Evolutionary conservation across 2,329 filamentous ascomycete species (phyloP).

Genomic region (Venturia effusa): DNA sequence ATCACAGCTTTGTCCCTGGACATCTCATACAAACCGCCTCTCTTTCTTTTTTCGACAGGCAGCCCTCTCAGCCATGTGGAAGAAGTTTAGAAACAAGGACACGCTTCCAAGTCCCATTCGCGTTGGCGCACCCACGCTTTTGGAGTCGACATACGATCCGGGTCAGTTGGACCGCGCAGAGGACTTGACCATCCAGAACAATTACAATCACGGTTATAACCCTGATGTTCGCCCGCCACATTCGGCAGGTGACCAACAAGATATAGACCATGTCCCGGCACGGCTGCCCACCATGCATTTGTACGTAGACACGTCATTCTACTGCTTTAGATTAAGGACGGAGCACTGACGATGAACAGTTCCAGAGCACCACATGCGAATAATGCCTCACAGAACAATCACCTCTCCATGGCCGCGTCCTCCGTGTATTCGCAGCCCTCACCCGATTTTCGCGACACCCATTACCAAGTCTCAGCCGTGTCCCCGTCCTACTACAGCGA

Average conservation of each 20-base stretch:
- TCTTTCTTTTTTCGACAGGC: background rate
- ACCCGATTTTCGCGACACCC: conserved; percentile 20
- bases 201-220: conserved; percentile 5
- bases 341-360: background rate
- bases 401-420: conserved; percentile 29
- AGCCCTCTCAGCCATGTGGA: conserved; percentile 6
- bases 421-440: conserved; percentile 52
- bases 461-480: conserved; percentile 9
- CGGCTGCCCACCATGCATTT: conserved; percentile 6
- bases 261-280: background rate
- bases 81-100: conserved; percentile 1
- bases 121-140: background rate
- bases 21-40: background rate
- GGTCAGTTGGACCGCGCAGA: conserved; percentile 7
- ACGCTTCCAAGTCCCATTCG: background rate
- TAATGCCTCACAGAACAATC: conserved; percentile 12
- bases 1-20: background rate
- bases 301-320: conserved; percentile 1
- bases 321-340: background rate
- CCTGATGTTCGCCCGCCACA: background rate
- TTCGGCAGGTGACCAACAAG: background rate
- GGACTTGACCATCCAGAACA: background rate
- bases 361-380: background rate
- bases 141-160: conserved; percentile 4
- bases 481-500: conserved; percentile 20